These are phyloP conservation scores for Entomortierella beljakovae DNA, from an alignment of 192 early-diverging fungal genomes.

Conservation along the genomic window DNA sequence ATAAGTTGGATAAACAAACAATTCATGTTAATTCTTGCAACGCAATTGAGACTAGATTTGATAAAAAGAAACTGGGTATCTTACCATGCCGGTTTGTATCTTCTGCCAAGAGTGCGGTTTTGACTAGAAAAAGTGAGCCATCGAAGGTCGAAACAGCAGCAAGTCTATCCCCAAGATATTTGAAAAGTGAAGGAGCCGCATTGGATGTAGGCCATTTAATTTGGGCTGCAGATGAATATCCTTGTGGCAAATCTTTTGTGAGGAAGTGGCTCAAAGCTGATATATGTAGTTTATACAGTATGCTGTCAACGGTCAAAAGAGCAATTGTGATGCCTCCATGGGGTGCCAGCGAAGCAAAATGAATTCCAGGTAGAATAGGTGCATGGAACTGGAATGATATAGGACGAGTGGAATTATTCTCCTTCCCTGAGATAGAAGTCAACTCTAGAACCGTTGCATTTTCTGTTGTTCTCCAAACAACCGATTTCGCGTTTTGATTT, in stretches of 20 bases:
- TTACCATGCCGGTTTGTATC: conserved; percentile 40
- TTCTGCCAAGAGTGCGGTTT: conserved; percentile 22
- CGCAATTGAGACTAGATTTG: neutral
- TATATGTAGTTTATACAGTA: conserved; percentile 38
- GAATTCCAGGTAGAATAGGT: conserved; percentile 38
- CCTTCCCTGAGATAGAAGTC: conserved; percentile 39
- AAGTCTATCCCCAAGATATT: conserved; percentile 36
- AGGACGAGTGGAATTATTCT: conserved; percentile 34
- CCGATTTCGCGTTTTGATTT: conserved; percentile 35
- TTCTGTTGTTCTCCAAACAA: conserved; percentile 43
- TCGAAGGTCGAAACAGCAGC: conserved; percentile 21
- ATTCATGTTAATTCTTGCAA: neutral
- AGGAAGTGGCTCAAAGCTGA: conserved; percentile 34
- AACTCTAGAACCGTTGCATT: conserved; percentile 39
- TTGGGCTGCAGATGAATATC: conserved; percentile 17
- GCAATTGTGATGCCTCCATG: conserved; percentile 38
- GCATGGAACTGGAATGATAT: conserved; percentile 46
- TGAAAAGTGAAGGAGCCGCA: conserved; percentile 16
- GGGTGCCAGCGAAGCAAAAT: conserved; percentile 21
- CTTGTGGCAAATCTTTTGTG: conserved; percentile 14
- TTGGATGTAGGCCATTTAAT: conserved; percentile 24
- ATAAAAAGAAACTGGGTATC: neutral
- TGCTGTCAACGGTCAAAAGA: conserved; percentile 35
- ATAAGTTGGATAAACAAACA: neutral
- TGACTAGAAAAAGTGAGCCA: conserved; percentile 27